Percentiles rank a stretch among this genome's conserved stretches.
Conservation (phyloP, 2,329 filamentous ascomycete genomes). For the Pyricularia grisea region DNA sequence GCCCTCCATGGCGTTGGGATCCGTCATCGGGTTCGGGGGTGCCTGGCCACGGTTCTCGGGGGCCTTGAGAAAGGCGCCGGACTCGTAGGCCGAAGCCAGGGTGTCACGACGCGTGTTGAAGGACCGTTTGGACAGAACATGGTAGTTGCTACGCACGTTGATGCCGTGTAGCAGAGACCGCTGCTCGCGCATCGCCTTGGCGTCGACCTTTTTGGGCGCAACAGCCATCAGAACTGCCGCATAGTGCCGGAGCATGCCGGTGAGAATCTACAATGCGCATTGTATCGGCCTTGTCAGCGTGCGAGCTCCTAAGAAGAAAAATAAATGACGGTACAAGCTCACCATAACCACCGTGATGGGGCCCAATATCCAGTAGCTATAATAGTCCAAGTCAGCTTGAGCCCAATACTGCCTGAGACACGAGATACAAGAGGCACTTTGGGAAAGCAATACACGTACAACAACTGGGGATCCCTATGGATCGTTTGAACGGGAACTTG, state of each 20-base stretch:
- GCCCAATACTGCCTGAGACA: neutral
- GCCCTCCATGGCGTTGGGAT: conserved; percentile 94
- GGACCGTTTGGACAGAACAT: conserved; percentile 65
- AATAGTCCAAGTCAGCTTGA: neutral
- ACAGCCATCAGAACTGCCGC: conserved; percentile 83
- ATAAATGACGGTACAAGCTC: conserved; percentile 13
- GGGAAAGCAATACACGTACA: conserved; percentile 50
- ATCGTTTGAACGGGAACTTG: conserved; percentile 87
- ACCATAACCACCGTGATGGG: conserved; percentile 98
- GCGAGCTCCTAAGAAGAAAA: neutral
- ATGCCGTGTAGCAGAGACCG: conserved; percentile 76
- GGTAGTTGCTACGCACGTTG: conserved; percentile 73
- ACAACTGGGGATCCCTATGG: conserved; percentile 94
- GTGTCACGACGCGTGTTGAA: conserved; percentile 76
- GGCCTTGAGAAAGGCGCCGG: conserved; percentile 81
- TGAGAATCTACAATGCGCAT: conserved; percentile 57
- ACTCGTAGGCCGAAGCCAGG: conserved; percentile 72
- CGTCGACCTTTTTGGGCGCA: conserved; percentile 72
- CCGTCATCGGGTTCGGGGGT: conserved; percentile 86
- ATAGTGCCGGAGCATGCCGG: conserved; percentile 92
- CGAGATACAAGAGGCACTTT: neutral
- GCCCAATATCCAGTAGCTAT: conserved; percentile 96
- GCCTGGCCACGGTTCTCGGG: conserved; percentile 79
- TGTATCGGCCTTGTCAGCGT: conserved; percentile 7
- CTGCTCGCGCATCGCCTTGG: conserved; percentile 74